Percentiles rank a stretch among this genome's conserved stretches.
These are phyloP conservation scores for Rhizopus microsporus DNA, from an alignment of 371 early-diverging fungal species.

Conservation along the genomic window DNA sequence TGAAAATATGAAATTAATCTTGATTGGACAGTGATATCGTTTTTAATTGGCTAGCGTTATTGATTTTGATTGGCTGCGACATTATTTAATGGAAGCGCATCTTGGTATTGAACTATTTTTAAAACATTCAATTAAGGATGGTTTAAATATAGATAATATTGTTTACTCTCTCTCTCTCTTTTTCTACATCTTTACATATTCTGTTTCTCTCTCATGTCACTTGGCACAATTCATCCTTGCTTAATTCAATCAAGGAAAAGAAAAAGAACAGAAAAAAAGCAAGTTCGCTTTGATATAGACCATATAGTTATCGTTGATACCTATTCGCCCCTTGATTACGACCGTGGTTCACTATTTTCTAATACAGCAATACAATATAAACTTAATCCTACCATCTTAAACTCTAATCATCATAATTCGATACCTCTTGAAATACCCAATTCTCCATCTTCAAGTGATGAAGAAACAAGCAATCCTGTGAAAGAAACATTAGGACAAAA, in stretches of 20 bases:
- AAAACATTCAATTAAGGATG: too few relatives aligned
- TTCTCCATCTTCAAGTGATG: conserved; percentile 15
- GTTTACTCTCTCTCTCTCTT: too few relatives aligned
- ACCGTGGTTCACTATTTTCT: conserved; percentile 24
- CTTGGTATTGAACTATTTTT: too few relatives aligned
- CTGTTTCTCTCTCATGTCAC: too few relatives aligned
- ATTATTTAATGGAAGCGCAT: too few relatives aligned
- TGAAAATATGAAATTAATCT: too few relatives aligned
- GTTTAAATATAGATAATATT: too few relatives aligned
- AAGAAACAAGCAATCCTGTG: conserved; percentile 22
- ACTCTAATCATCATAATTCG: conserved; percentile 4
- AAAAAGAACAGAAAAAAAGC: conserved; percentile 19
- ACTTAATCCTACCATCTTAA: conserved; percentile 23
- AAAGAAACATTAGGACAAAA: conserved; percentile 2
- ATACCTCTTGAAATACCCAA: conserved; percentile 23
- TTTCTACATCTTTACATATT: too few relatives aligned
- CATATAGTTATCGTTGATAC: conserved; percentile 22
- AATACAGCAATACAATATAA: conserved; percentile 24
- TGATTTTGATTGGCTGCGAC: too few relatives aligned
- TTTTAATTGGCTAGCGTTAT: too few relatives aligned
- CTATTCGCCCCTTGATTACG: conserved; percentile 28
- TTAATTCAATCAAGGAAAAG: conserved; percentile 13
- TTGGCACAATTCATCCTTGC: background rate
- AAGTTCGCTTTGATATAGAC: conserved; percentile 25
- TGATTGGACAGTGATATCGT: too few relatives aligned